Evolutionary conservation across 495 filamentous ascomycete genomes (phyloP).

Genomic region (Xylaria sp.): DNA sequence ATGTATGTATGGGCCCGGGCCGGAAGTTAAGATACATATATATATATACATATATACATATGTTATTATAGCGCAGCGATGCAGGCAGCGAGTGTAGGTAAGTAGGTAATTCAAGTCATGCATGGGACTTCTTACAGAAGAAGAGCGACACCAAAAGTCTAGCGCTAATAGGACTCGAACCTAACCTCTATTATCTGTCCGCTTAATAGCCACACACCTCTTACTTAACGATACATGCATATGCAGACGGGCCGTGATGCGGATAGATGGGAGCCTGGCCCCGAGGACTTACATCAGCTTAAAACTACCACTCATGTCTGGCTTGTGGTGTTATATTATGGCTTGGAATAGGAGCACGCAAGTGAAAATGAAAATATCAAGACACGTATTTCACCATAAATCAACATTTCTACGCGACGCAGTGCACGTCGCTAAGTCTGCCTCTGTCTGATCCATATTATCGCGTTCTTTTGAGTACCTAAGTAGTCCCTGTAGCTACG

Average conservation of each 20-base stretch:
- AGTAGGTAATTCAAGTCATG: too few relatives aligned
- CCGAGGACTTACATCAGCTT: background rate
- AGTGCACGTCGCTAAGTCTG: background rate
- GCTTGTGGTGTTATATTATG: background rate
- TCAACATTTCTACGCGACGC: background rate
- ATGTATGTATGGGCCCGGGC: too few relatives aligned
- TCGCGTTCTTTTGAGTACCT: background rate
- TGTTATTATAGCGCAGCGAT: background rate
- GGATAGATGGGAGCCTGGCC: background rate
- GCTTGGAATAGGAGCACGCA: background rate
- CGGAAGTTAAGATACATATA: too few relatives aligned
- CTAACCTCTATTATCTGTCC: too few relatives aligned
- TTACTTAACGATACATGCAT: too few relatives aligned
- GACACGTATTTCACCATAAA: background rate
- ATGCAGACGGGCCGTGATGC: background rate
- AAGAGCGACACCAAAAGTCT: too few relatives aligned
- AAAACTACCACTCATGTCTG: background rate
- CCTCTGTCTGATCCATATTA: background rate
- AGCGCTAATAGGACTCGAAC: too few relatives aligned
- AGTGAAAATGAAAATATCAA: background rate
- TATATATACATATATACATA: too few relatives aligned
- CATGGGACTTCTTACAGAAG: background rate
- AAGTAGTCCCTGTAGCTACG: background rate
- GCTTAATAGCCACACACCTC: too few relatives aligned
- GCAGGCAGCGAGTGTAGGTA: too few relatives aligned